Conservation (phyloP, 306 rosid genomes). For the Neltuma alba region DNA sequence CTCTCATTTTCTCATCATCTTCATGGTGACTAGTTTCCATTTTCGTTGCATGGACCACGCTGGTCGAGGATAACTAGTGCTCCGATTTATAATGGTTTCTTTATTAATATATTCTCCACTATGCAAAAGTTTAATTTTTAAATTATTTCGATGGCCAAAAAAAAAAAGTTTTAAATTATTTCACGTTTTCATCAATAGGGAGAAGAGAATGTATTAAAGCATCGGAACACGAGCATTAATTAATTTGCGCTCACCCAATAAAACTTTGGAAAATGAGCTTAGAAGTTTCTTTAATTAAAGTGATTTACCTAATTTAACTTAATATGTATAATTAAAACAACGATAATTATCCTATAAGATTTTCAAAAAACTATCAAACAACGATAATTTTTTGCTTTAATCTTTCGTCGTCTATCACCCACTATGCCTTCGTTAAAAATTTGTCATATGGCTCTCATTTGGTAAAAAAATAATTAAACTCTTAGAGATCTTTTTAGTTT, state of each 20-base stretch:
- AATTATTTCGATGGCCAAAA: no score
- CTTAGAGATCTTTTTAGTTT: no score
- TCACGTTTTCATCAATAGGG: neutral
- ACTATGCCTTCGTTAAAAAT: neutral
- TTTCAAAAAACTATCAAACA: no score
- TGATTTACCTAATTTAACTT: no score
- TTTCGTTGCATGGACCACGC: neutral
- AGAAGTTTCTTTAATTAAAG: no score
- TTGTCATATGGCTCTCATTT: neutral
- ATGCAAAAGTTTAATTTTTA: neutral
- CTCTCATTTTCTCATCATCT: neutral
- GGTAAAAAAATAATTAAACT: neutral
- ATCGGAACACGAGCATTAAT: no score
- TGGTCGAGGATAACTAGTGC: neutral
- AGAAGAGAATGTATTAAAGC: no score
- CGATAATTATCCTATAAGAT: no score
- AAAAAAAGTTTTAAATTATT: no score
- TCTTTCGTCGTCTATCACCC: neutral
- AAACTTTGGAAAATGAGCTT: neutral
- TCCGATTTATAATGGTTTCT: neutral
- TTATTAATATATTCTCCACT: no score
- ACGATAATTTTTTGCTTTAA: neutral
- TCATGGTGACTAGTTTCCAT: neutral
- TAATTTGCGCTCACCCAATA: neutral
- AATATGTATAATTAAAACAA: no score